Evolutionary conservation across 1,139 yeast species (phyloP).

Genomic region (Blastobotrys raffinosifermentans): DNA sequence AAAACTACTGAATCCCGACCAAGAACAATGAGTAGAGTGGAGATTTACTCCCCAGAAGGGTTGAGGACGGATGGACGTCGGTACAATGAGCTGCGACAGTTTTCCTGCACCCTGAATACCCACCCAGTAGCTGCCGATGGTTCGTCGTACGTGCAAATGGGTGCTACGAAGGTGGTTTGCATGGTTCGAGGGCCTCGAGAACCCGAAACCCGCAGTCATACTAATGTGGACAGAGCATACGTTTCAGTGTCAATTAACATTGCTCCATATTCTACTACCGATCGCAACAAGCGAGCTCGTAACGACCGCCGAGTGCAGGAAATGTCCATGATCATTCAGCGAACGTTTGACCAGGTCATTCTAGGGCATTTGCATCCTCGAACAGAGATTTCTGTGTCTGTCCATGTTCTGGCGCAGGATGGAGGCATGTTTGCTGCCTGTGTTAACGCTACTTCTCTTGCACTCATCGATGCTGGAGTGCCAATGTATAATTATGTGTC

Average conservation of each 20-base stretch:
- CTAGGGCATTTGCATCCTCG: slow-evolving; percentile 74
- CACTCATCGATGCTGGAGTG: slow-evolving; percentile 90
- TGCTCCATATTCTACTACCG: slow-evolving; percentile 77
- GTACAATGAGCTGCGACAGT: slow-evolving; percentile 85
- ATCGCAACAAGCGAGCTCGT: slow-evolving; percentile 55
- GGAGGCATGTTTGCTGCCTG: slow-evolving; percentile 82
- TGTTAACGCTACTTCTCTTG: slow-evolving; percentile 83
- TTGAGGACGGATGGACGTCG: slow-evolving; percentile 88
- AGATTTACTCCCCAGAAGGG: slow-evolving; percentile 91
- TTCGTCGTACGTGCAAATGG: slow-evolving; percentile 86
- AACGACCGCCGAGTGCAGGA: slow-evolving; percentile 57
- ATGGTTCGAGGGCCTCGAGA: slow-evolving; percentile 88
- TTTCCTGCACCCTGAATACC: slow-evolving; percentile 75
- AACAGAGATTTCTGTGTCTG: slow-evolving; percentile 64
- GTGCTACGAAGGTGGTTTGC: slow-evolving; percentile 84
- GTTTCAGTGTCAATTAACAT: slow-evolving; percentile 62
- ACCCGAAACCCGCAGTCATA: slow-evolving; percentile 47
- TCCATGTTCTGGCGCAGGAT: slow-evolving; percentile 81
- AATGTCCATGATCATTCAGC: slow-evolving; percentile 63
- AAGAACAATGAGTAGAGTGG: slow-evolving; percentile 37
- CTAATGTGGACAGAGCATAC: slow-evolving; percentile 43
- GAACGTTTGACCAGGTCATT: slow-evolving; percentile 77
- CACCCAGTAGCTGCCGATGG: slow-evolving; percentile 91
- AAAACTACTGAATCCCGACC: too few species aligned
- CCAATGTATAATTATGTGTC: slow-evolving; percentile 90